These are phyloP conservation scores for Ogataea dorogensis DNA, from an alignment of 805 yeast species.

Conservation along the genomic window DNA sequence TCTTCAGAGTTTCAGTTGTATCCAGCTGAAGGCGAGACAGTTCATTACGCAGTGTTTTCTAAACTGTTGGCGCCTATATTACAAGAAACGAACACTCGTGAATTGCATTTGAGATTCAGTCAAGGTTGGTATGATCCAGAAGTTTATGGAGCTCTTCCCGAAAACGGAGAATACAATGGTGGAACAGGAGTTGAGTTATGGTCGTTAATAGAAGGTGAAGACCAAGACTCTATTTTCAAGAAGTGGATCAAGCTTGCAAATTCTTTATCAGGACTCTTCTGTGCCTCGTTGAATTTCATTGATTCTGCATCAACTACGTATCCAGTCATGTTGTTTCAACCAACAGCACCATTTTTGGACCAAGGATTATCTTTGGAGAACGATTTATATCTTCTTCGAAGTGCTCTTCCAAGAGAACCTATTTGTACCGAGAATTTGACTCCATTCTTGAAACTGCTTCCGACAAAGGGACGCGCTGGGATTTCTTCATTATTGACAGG, in stretches of 20 bases:
- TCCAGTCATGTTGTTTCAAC: conserved; percentile 46
- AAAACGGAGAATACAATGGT: conserved; percentile 69
- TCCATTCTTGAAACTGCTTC: conserved; percentile 84
- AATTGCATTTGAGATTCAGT: conserved; percentile 80
- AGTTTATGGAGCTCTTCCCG: conserved; percentile 80
- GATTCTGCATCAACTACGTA: conserved; percentile 75
- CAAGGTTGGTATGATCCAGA: conserved; percentile 96
- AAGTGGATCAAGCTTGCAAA: conserved; percentile 75
- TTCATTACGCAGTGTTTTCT: conserved; percentile 72
- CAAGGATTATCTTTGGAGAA: conserved; percentile 34
- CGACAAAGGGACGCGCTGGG: conserved; percentile 91
- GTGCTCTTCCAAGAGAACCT: conserved; percentile 92
- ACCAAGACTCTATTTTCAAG: conserved; percentile 50
- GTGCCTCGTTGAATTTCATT: conserved; percentile 90
- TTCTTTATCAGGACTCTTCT: conserved; percentile 83
- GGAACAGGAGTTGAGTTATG: conserved; percentile 95
- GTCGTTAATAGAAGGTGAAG: conserved; percentile 73
- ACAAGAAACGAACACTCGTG: conserved; percentile 62
- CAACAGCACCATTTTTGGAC: conserved; percentile 21
- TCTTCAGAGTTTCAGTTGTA: conserved; percentile 43
- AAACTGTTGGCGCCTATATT: conserved; percentile 76
- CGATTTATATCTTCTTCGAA: conserved; percentile 60
- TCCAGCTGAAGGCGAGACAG: conserved; percentile 20
- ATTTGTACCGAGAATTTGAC: conserved; percentile 96
- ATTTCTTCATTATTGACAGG: conserved; percentile 84